A percentile compares a stretch with the other conserved stretches of the same genome.
Conservation (phyloP, 768 basidiomycete species). For the Boletus reticuloceps region DNA sequence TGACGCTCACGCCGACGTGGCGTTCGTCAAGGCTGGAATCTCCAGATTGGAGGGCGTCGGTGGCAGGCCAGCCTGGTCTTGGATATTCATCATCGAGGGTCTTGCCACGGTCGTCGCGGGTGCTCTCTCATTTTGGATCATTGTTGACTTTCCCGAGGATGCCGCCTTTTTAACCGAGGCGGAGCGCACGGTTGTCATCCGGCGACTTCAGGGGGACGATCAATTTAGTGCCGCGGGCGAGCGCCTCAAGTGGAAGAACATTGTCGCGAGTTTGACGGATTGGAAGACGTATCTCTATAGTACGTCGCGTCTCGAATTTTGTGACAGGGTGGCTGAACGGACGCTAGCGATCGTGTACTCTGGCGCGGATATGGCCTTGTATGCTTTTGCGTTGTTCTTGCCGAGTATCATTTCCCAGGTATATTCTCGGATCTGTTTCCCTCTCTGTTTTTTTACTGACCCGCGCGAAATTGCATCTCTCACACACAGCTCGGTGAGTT, state of each 20-base stretch:
- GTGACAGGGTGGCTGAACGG: background rate
- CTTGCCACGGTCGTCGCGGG: conserved; percentile 68
- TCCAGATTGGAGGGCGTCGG: conserved; percentile 71
- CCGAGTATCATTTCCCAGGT: conserved; percentile 77
- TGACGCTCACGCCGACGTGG: background rate
- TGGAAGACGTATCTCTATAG: conserved; percentile 66
- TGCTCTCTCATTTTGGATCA: conserved; percentile 65
- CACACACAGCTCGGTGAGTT: conserved; percentile 39
- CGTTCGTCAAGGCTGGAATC: conserved; percentile 46
- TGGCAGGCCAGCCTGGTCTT: conserved; percentile 62
- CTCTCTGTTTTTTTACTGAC: background rate
- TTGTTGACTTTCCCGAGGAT: conserved; percentile 82
- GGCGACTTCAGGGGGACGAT: conserved; percentile 62
- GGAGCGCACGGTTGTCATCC: conserved; percentile 65
- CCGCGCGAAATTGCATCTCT: background rate
- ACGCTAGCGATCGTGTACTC: conserved; percentile 51
- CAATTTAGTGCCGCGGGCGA: conserved; percentile 77
- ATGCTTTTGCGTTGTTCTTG: conserved; percentile 75
- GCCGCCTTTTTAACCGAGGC: conserved; percentile 73
- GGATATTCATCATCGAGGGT: conserved; percentile 79
- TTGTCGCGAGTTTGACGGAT: conserved; percentile 57
- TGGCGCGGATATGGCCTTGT: conserved; percentile 64
- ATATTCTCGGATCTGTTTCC: conserved; percentile 12
- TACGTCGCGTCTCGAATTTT: background rate
- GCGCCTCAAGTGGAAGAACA: conserved; percentile 52